Base-by-base conservation (phyloP, 169 alveolate genomes). In the Plasmodium knowlesi region DNA sequence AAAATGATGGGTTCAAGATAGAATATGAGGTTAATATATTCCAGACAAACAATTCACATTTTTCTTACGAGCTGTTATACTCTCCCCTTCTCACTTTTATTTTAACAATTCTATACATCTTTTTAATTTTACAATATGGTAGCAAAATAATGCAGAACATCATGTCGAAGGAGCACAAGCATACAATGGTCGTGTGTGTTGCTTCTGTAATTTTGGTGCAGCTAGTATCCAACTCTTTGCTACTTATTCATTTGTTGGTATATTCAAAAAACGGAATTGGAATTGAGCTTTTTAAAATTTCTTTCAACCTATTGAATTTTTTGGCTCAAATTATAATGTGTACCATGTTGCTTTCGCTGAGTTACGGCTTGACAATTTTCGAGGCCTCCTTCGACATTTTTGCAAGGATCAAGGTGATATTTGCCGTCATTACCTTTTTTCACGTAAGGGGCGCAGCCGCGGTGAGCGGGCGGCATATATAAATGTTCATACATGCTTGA, bases 201-300 rank as follows among this genome's bases (percentile, higher is more conserved):
- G 80, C 93, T 53, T 46, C 76, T 86, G 93, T 86, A 34, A 86
- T 86, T 53, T 70, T 76, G 67, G 70, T 86, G 54, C 93, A 86
- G 70, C 43, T 86, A 74, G n/a, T 86, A 74, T 86, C 93, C 14
- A 86, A 86, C 80, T 43, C 80, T 46, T 34, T 86, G n/a, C 80
- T 86, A 86, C 46, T 86, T 74, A 76, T 86, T 12, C 93, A 86
- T 53, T 86, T 86, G 67, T 39, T 86, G 28, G 93, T 86, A 16
- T 86, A 86, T 76, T 86, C 93, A 76, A 53, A 86, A 78, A 74
- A 86, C 19, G 93, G 93, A 32, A 73, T 86, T 74, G 93, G 93
- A 46, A 86, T 86, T 53, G 86, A 86, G 41, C 72, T 86, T 57
- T 86, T 86, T 76, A 86, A 86, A 46, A 46, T 86, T 50, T 74